Evolutionary conservation across 108 stramenopile genomes (phyloP).

Genomic region (Fistulifera pelliculosa): DNA sequence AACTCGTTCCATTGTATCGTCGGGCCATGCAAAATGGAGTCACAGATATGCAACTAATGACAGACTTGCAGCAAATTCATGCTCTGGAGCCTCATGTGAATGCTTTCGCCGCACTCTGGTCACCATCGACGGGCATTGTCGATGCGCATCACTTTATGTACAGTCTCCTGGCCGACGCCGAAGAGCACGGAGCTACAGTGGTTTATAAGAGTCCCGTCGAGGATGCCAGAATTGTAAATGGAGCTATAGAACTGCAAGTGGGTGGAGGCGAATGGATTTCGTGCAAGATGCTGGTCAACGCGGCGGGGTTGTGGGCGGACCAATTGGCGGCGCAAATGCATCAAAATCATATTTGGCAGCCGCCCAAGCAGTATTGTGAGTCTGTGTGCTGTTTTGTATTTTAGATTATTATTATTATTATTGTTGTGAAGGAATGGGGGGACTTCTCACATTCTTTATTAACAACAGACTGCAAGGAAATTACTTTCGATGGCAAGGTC

Average conservation of each 20-base stretch:
- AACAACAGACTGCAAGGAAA: conserved; percentile 41
- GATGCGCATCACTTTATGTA: conserved; percentile 64
- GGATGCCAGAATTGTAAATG: conserved; percentile 18
- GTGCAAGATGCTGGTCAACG: conserved; percentile 58
- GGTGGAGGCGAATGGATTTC: conserved; percentile 42
- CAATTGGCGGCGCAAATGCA: conserved; percentile 39
- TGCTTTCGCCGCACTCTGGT: conserved; percentile 51
- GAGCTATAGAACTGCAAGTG: conserved; percentile 5
- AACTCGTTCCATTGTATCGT: conserved; percentile 5
- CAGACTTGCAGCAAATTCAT: conserved; percentile 35
- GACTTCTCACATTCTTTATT: too few species aligned
- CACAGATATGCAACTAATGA: conserved; percentile 40
- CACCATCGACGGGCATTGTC: conserved; percentile 76
- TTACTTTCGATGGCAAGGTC: conserved; percentile 61
- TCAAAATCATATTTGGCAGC: conserved; percentile 16
- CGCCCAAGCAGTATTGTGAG: conserved; percentile 66
- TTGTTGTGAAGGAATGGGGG: too few species aligned
- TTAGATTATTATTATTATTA: too few species aligned
- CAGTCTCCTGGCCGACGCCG: conserved; percentile 60
- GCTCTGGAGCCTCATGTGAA: conserved; percentile 54
- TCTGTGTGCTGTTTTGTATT: too few species aligned
- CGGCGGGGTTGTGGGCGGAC: conserved; percentile 56
- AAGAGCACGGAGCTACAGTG: conserved; percentile 52
- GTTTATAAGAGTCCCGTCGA: conserved; percentile 44
- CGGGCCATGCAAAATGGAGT: conserved; percentile 51